Evolutionary conservation across 371 early-diverging fungal species (phyloP).

Genomic region (Apophysomyces variabilis): DNA sequence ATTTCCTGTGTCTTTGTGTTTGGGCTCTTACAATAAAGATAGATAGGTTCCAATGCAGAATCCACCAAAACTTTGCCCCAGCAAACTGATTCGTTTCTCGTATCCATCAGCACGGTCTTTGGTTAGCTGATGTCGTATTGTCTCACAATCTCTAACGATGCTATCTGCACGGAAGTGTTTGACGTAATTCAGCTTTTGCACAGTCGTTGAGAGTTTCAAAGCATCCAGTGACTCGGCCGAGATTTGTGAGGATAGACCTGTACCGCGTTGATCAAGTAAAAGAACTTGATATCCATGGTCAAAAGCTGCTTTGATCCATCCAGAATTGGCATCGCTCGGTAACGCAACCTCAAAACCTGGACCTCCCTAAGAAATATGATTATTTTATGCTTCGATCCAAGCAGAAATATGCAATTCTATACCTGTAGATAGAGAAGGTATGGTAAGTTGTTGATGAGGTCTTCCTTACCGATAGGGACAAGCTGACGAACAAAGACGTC

Average conservation of each 20-base stretch:
- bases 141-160: slow-evolving; percentile 74
- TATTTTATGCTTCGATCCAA: not conserved
- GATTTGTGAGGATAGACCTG: slow-evolving; percentile 69
- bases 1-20: not conserved
- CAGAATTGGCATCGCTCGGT: slow-evolving; percentile 53
- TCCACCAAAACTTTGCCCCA: slow-evolving; percentile 80
- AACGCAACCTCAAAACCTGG: slow-evolving; percentile 64
- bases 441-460: slow-evolving; percentile 53
- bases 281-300: slow-evolving; percentile 69
- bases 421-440: slow-evolving; percentile 67
- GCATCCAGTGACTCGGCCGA: slow-evolving; percentile 56
- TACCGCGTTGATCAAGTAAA: slow-evolving; percentile 77
- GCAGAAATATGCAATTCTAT: slow-evolving; percentile 3
- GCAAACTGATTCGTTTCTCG: slow-evolving; percentile 44
- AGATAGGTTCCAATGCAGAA: slow-evolving; percentile 76
- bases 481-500: slow-evolving; percentile 65
- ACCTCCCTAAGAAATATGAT: slow-evolving; percentile 47
- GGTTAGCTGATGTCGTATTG: slow-evolving; percentile 63
- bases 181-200: slow-evolving; percentile 66
- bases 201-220: slow-evolving; percentile 40
- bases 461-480: slow-evolving; percentile 55
- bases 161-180: slow-evolving; percentile 75
- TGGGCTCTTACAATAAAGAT: slow-evolving; percentile 63
- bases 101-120: slow-evolving; percentile 26
- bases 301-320: slow-evolving; percentile 71